Conservation (phyloP, 257 asterid species). For the Paraleonurus japonicus region DNA sequence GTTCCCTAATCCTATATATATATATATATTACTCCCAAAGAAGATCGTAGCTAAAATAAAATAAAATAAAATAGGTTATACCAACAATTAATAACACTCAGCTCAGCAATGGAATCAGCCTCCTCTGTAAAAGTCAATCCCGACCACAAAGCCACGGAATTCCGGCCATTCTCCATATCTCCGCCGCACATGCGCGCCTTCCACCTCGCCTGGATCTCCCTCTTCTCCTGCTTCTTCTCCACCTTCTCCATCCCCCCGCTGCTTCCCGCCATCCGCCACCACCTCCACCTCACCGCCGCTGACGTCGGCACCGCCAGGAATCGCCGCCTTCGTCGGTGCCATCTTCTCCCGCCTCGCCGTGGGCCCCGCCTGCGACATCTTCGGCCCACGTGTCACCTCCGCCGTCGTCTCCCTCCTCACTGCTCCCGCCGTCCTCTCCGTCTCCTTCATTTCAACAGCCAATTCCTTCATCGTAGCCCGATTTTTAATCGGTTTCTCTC, state of each 20-base stretch:
- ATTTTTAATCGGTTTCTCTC: constrained; percentile 69
- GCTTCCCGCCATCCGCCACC: constrained; percentile 61
- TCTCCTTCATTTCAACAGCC: constrained; percentile 40
- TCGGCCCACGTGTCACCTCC: constrained; percentile 72
- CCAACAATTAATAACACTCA: too few species aligned
- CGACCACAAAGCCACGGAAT: constrained; percentile 45
- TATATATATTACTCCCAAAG: too few species aligned
- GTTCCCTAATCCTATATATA: too few species aligned
- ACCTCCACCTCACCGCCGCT: constrained; percentile 59
- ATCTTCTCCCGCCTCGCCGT: constrained; percentile 69
- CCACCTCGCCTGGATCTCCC: constrained; percentile 63
- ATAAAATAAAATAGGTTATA: too few species aligned
- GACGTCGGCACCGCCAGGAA: constrained; percentile 85
- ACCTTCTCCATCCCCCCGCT: constrained; percentile 64
- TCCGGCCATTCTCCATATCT: constrained; percentile 43
- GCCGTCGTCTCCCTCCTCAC: constrained; percentile 58
- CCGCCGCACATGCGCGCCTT: constrained; percentile 59
- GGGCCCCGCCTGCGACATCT: constrained; percentile 84
- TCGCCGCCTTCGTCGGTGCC: constrained; percentile 81
- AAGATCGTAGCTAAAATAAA: too few species aligned
- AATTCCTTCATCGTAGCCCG: constrained; percentile 53
- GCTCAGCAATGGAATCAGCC: constrained; percentile 28
- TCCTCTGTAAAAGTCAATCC: constrained; percentile 35
- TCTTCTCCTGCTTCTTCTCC: constrained; percentile 57
- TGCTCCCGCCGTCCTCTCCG: constrained; percentile 69